Evolutionary conservation across 352 stramenopile species (phyloP).

Genomic region (Globisporangium okanoganense): DNA sequence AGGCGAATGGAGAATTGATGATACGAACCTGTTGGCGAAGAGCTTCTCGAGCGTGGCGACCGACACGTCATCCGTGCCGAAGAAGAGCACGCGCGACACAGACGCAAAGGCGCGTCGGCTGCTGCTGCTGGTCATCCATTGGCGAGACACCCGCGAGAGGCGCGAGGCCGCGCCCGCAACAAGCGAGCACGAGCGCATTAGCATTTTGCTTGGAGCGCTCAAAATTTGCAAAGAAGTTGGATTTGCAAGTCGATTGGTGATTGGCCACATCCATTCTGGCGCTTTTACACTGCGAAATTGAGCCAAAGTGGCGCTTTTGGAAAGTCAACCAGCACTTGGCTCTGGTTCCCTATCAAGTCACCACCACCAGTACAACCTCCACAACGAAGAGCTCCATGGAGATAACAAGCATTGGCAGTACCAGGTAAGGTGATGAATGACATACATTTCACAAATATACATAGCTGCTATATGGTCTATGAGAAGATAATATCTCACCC

Average conservation of each 20-base stretch:
- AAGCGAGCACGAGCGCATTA: no score
- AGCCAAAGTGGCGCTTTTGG: neutral
- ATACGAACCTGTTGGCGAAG: conserved; percentile 56
- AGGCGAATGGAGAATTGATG: neutral
- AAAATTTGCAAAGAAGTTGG: neutral
- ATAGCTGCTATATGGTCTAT: neutral
- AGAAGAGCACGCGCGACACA: conserved; percentile 71
- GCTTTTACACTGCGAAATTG: neutral
- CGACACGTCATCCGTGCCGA: conserved; percentile 83
- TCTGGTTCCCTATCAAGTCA: no score
- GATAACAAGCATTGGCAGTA: no score
- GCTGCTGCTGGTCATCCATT: neutral
- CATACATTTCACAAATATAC: neutral
- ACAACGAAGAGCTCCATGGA: neutral
- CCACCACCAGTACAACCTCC: no score
- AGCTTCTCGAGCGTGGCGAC: conserved; percentile 68
- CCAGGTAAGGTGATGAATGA: no score
- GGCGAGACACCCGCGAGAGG: neutral
- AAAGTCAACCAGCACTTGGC: neutral
- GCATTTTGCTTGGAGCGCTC: no score
- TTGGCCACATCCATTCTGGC: neutral
- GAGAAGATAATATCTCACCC: no score
- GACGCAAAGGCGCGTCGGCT: conserved; percentile 11
- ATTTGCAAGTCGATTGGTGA: neutral
- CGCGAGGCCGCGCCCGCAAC: neutral